A percentile compares a stretch with the other conserved stretches of the same genome.
Conservation (phyloP, 2,329 filamentous ascomycete genomes). For the Venturia effusa region DNA sequence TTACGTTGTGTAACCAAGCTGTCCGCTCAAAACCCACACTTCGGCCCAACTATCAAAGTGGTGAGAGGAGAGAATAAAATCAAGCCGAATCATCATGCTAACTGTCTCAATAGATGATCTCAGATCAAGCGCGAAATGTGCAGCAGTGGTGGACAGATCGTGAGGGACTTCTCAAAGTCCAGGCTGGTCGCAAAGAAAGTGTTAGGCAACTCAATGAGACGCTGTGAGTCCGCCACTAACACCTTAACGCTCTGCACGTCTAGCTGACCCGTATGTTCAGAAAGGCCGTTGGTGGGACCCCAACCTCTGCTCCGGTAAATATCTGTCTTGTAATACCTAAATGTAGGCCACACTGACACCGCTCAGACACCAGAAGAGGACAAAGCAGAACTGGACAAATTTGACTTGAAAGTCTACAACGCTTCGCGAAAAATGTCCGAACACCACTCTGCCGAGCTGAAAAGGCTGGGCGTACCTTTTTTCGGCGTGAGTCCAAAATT, state of each 20-base stretch:
- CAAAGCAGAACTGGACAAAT: constrained; percentile 43
- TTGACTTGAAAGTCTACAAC: constrained; percentile 52
- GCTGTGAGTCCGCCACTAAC: constrained; percentile 31
- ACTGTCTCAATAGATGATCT: constrained; percentile 40
- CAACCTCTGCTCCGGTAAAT: constrained; percentile 5
- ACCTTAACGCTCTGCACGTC: background rate
- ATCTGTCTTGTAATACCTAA: constrained; percentile 9
- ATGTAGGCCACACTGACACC: background rate
- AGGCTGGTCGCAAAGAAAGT: constrained; percentile 39
- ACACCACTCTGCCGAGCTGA: constrained; percentile 45
- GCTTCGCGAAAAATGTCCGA: constrained; percentile 49
- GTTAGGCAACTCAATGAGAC: constrained; percentile 44
- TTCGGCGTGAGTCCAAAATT: constrained; percentile 41
- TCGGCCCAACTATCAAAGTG: constrained; percentile 18
- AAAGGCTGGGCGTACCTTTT: constrained; percentile 48
- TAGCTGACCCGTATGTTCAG: background rate
- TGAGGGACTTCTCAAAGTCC: constrained; percentile 40
- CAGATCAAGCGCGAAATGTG: constrained; percentile 52
- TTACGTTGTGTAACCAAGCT: constrained; percentile 30
- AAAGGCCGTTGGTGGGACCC: constrained; percentile 17
- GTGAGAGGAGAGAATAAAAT: constrained; percentile 24
- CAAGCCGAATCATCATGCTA: constrained; percentile 19
- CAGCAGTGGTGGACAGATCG: constrained; percentile 48
- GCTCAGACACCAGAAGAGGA: constrained; percentile 36
- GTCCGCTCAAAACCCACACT: constrained; percentile 31